Base-by-base conservation (phyloP, 345 rosid species). In the Odontarrhena argentea region DNA sequence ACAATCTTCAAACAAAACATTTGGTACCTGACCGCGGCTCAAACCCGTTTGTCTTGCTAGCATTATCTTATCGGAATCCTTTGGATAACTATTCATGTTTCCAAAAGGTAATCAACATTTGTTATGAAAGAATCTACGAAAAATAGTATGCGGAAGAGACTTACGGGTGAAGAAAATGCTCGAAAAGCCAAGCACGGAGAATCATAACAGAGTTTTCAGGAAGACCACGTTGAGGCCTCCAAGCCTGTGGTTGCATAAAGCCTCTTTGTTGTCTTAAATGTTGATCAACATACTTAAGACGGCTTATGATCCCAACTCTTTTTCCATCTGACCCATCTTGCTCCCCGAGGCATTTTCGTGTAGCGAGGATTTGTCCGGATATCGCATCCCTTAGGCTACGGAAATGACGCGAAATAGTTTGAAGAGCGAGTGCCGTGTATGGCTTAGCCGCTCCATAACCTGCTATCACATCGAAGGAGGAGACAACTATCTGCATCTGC, bases 141-240 rank as follows among this genome's bases (percentile, higher is more conserved):
- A 12, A 51, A 48, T 5, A 32, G 36, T 4, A 40, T 18, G 10
- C 36, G 47, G 15, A 36, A 61, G 15, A 44, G 22, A 76, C 77
- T 83, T 87, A 95, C 99, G 99, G 99, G 57, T 95, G 96, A 69
- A 95, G 99, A 74, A 95, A 95, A 85, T 95, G 99, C 77, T 95
- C 99, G 35, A 95, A 95, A 50, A 95, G 85, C 99, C 99, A 95
- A 61, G 98, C 98, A 18, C 98, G 99, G 55, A 95, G 99, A 69
- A 91, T 37, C 43, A 96, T 82, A 68, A 95, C 99, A 43, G 99
- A 89, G 77, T 83, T 91, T 76, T 95, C 99, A 65, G 99, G 99
- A 46, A 95, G 70, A 32, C 99, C 99, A 36, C 99, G 85, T 74
- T 95, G 99, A 41, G 99, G 99, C 70, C 98, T 86, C 99, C 99